phyloP scores from a whole-genome alignment of 805 yeast genomes.

The Myxozyma vanderwaltii region DNA sequence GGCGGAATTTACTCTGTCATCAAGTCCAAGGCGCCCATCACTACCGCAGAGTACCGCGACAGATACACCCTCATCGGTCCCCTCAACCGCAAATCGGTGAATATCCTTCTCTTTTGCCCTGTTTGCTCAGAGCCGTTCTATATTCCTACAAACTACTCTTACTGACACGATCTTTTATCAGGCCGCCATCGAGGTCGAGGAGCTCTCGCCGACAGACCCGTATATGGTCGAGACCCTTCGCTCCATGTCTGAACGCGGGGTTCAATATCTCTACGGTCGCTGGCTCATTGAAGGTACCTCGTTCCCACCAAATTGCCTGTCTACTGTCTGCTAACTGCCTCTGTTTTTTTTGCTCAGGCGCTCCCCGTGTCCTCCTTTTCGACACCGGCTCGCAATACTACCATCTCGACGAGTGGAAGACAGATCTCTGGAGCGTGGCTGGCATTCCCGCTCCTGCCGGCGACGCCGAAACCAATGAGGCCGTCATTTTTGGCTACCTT shows the following conservation, averaged over 20 bases:
- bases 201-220: constrained; percentile 53
- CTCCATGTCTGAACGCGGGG: constrained; percentile 80
- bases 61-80: constrained; percentile 89
- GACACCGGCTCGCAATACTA: constrained; percentile 74
- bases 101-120: neutral
- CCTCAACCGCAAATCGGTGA: constrained; percentile 55
- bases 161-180: constrained; percentile 33
- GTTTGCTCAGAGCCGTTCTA: neutral
- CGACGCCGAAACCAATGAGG: constrained; percentile 88
- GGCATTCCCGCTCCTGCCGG: constrained; percentile 93
- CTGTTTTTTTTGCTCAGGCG: constrained; percentile 53
- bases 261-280: constrained; percentile 82
- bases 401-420: constrained; percentile 86
- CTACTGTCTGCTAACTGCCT: neutral
- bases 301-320: neutral
- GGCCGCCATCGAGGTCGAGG: constrained; percentile 78
- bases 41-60: constrained; percentile 88
- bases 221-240: constrained; percentile 64
- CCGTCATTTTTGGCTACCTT: constrained; percentile 85
- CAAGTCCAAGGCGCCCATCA: constrained; percentile 94
- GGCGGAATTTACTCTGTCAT: constrained; percentile 97
- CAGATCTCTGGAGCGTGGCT: constrained; percentile 86
- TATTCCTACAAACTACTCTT: neutral
- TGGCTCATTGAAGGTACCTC: constrained; percentile 77
- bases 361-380: constrained; percentile 88